Conservation (phyloP, 805 yeast genomes). For the Yamadazyma insecticola region DNA sequence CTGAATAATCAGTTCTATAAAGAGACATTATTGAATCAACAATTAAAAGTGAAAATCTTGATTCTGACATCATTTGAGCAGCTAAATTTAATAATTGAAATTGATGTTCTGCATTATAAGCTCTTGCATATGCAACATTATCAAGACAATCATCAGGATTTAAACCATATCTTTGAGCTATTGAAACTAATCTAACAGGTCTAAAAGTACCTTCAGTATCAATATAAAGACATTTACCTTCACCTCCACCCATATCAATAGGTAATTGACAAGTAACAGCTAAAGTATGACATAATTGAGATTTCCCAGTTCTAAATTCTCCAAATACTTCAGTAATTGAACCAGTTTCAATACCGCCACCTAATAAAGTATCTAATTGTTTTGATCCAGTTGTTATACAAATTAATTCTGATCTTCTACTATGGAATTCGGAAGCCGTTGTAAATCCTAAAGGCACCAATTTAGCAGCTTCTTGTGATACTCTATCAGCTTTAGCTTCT, state of each 20-base stretch:
- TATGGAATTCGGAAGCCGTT: conserved; percentile 92
- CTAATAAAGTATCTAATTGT: conserved; percentile 84
- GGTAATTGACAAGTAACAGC: conserved; percentile 97
- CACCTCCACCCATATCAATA: conserved; percentile 96
- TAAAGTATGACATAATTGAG: conserved; percentile 93
- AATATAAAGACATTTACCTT: conserved; percentile 92
- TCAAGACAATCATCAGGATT: conserved; percentile 93
- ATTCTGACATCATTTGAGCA: conserved; percentile 93
- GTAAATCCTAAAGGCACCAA: conserved; percentile 95
- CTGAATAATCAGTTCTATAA: conserved; percentile 90
- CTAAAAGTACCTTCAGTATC: conserved; percentile 98
- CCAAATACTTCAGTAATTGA: conserved; percentile 95
- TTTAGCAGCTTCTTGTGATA: conserved; percentile 77
- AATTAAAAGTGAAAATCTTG: conserved; percentile 81
- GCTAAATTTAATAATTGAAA: conserved; percentile 81
- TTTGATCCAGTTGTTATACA: conserved; percentile 95
- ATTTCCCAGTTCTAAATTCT: conserved; percentile 96
- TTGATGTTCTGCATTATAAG: conserved; percentile 96
- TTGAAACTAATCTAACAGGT: conserved; percentile 83
- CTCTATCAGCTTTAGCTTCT: conserved; percentile 88
- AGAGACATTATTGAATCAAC: conserved; percentile 98
- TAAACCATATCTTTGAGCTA: conserved; percentile 87
- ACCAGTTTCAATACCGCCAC: conserved; percentile 98
- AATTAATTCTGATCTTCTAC: conserved; percentile 83
- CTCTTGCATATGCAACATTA: conserved; percentile 96